Evolutionary conservation across 2,329 filamentous ascomycete species (phyloP).

Genomic region (Ascochyta fabae): DNA sequence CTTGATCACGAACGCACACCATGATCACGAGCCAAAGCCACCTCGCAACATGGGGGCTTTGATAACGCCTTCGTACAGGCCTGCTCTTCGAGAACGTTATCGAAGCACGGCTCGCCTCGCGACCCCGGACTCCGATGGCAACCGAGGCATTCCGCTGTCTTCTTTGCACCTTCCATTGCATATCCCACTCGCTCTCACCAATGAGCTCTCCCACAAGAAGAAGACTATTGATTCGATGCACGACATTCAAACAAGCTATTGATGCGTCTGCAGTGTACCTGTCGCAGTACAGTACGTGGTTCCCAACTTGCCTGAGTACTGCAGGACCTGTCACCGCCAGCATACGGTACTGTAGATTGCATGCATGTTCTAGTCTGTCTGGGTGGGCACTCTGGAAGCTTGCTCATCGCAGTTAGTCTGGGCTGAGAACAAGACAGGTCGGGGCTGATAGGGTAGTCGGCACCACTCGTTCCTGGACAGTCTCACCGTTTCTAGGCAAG

Average conservation of each 20-base stretch:
- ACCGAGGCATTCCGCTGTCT: conserved; percentile 28
- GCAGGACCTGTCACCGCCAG: conserved; percentile 6
- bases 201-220: conserved; percentile 3
- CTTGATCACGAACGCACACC: conserved; percentile 1
- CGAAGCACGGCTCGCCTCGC: conserved; percentile 26
- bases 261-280: conserved; percentile 26
- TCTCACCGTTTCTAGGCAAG: conserved; percentile 9
- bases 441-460: conserved; percentile 8
- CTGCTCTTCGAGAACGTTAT: conserved; percentile 25
- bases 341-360: conserved; percentile 3
- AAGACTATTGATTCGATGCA: conserved; percentile 17
- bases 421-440: not conserved
- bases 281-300: conserved; percentile 20
- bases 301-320: not conserved
- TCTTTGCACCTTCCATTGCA: conserved; percentile 31
- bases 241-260: conserved; percentile 26
- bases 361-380: not conserved
- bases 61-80: conserved; percentile 9
- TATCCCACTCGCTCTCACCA: conserved; percentile 25
- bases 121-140: conserved; percentile 22
- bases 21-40: conserved; percentile 12
- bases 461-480: not conserved
- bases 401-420: conserved; percentile 1
- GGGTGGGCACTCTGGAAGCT: conserved; percentile 7
- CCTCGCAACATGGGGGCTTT: not conserved